Conservation (phyloP, 495 filamentous ascomycete genomes). For the Gamarada debralockiae region DNA sequence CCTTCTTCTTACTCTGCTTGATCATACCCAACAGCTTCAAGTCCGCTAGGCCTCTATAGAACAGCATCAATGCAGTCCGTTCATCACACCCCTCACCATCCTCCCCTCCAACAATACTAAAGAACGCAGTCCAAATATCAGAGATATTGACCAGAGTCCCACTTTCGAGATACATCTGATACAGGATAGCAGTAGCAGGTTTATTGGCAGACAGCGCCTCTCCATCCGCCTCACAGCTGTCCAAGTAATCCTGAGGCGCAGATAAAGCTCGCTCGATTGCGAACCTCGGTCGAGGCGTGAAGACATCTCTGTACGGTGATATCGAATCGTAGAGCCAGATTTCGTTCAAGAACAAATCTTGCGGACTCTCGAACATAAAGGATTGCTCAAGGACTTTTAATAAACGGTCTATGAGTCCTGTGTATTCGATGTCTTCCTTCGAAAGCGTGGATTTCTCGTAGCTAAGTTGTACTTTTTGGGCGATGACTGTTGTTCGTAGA, state of each 20-base stretch:
- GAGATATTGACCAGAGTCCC: conserved; percentile 82
- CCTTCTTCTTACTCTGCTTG: conserved; percentile 85
- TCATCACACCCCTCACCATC: conserved; percentile 46
- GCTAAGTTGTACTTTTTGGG: conserved; percentile 82
- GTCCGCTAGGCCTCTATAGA: conserved; percentile 81
- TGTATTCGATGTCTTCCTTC: conserved; percentile 71
- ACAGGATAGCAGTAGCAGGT: conserved; percentile 77
- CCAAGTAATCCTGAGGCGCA: conserved; percentile 80
- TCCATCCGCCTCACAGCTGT: conserved; percentile 51
- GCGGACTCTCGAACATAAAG: conserved; percentile 55
- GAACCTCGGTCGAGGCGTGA: conserved; percentile 73
- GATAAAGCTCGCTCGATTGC: conserved; percentile 79
- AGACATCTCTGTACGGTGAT: conserved; percentile 74
- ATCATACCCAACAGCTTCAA: conserved; percentile 80
- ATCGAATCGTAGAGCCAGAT: conserved; percentile 79
- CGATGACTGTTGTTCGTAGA: conserved; percentile 78
- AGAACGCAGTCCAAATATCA: conserved; percentile 88
- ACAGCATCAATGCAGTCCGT: conserved; percentile 60
- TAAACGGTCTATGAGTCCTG: conserved; percentile 66
- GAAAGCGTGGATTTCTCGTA: conserved; percentile 73
- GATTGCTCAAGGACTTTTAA: conserved; percentile 48
- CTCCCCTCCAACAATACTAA: conserved; percentile 66
- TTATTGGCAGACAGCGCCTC: conserved; percentile 56
- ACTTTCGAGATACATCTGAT: conserved; percentile 88
- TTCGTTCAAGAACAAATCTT: conserved; percentile 70